Percentiles rank a stretch among this genome's conserved stretches.
These are phyloP conservation scores for Acacia pycnantha DNA, from an alignment of 331 rosid species.

Conservation along the genomic window DNA sequence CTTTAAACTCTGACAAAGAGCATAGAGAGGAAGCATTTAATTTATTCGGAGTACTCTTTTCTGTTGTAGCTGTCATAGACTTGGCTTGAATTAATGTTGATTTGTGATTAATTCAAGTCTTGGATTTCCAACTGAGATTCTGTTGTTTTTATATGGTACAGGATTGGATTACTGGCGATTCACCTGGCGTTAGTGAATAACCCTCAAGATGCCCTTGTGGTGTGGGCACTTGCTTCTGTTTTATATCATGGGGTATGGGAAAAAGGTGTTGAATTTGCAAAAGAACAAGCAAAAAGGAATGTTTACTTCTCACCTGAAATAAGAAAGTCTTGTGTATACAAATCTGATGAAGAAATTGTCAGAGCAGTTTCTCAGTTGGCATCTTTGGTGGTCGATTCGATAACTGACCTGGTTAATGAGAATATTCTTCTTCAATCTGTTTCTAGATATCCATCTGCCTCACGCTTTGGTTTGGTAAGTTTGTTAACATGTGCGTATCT, in stretches of 20 bases:
- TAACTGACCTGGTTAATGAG: constrained; percentile 34
- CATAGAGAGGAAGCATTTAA: background rate
- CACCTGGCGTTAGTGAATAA: constrained; percentile 69
- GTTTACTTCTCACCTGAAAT: constrained; percentile 72
- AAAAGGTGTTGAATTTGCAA: constrained; percentile 66
- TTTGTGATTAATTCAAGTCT: background rate
- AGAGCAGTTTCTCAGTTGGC: constrained; percentile 62
- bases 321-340: constrained; percentile 33
- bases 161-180: constrained; percentile 84
- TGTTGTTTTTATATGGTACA: constrained; percentile 36
- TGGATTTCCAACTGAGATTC: constrained; percentile 20
- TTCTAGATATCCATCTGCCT: constrained; percentile 44
- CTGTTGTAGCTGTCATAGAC: background rate
- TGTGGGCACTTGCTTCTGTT: constrained; percentile 71
- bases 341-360: constrained; percentile 68
- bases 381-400: constrained; percentile 47
- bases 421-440: constrained; percentile 37
- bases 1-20: background rate
- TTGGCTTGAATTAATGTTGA: background rate
- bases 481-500: background rate
- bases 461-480: constrained; percentile 59
- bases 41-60: background rate
- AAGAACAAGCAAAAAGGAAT: constrained; percentile 41
- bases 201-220: constrained; percentile 72
- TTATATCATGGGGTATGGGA: constrained; percentile 79